phyloP scores from a whole-genome alignment of 257 asterid genomes.

The Osmanthus fragrans region DNA sequence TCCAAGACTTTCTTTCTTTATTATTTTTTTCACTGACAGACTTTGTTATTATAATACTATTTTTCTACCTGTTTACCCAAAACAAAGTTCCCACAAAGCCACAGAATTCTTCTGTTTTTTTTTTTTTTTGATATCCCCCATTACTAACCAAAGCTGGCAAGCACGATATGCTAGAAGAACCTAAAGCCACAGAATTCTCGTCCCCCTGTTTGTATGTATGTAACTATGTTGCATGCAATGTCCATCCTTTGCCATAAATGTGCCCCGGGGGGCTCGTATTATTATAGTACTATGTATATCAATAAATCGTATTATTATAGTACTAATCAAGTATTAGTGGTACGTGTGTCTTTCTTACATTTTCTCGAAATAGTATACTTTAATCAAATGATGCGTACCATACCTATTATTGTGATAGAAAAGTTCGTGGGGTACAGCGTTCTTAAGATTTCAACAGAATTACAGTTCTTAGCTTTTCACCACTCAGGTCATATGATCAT shows the following conservation, averaged over 20 bases:
- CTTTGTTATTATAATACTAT: constrained; percentile 18
- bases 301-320: not conserved
- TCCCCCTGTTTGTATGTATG: constrained; percentile 17
- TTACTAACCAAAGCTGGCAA: constrained; percentile 86
- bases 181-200: constrained; percentile 80
- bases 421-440: constrained; percentile 7
- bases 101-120: too few species aligned
- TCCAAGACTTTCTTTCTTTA: not conserved
- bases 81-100: too few species aligned
- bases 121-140: too few species aligned
- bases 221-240: too few species aligned
- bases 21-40: constrained; percentile 10
- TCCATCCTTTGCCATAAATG: too few species aligned
- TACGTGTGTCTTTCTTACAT: not conserved
- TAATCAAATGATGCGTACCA: constrained; percentile 17
- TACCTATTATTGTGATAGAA: not conserved
- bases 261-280: too few species aligned
- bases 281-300: too few species aligned
- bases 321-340: constrained; percentile 19
- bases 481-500: too few species aligned
- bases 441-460: not conserved
- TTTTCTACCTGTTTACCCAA: constrained; percentile 31
- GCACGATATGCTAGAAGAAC: constrained; percentile 85
- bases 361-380: constrained; percentile 9
- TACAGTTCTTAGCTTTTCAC: not conserved